Evolutionary conservation across 345 rosid species (phyloP), one percentile per base, ranked within the genome.

Genomic region (Odontarrhena argentea): DNA sequence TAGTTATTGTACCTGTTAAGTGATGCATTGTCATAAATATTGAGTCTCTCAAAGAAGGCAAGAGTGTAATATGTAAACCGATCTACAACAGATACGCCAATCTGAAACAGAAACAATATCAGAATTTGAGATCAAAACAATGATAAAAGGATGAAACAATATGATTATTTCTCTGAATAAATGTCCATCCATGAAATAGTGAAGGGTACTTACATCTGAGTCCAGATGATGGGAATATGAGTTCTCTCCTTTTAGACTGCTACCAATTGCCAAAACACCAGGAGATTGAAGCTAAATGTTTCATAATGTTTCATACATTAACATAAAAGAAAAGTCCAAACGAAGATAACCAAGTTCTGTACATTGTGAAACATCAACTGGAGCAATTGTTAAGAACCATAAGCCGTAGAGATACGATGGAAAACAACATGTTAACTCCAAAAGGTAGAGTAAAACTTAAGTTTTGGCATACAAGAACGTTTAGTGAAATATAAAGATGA

Each of bases 171-270:
- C 6, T 9, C 14, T 38, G 30, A 57, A 53, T 35, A 30, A 30
- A 13, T 34, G 9, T 40, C 57, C 37, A 6, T 51, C 36, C 63
- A 52, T 43, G 24, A 51, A 61, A 47, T 52, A 24, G 43, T 49
- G 37, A 56, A 63, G 55, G 25, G 37, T 38, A 71, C 95, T 83
- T 83, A 88, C 96, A 84, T 94, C 96, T 54, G 97, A 84, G 76
- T 91, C 99, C 75, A 94, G 78, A 78, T 91, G 99, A 82, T 94
- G 99, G 13, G 97, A 94, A 71, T 91, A 94, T n/a, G 99, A 94
- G 79, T 86, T 94, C 76, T 94, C 99, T 74, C 96, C 99, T 83
- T 91, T 94, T 82, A 72, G 79, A 82, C 99, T 94, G 74, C 99
- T 91, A 71, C 97, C 97, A 73, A 94, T 88, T 14, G 97, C 88